Evolutionary conservation across 2,329 filamentous ascomycete species (phyloP), one percentile per base, ranked within the genome.

Genomic region (Nemania sp.): DNA sequence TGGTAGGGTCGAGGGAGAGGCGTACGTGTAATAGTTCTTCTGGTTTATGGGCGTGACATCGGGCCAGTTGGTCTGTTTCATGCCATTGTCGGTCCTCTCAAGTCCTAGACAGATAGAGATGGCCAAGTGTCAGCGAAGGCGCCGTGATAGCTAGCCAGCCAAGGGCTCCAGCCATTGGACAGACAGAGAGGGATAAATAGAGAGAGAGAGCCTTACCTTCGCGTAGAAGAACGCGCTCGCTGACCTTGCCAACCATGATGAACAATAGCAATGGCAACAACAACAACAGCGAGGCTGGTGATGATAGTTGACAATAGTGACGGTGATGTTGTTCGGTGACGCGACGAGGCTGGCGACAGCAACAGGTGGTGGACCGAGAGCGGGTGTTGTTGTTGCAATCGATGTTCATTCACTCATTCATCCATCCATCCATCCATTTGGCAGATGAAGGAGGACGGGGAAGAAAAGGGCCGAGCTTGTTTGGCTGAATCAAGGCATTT

Each of bases 21-120:
- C 87, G 63, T 83, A 95, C 91, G 93, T 97, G 76, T 97, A 97
- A 77, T 99, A 99, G 77, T 99, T 99, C 81, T 99, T 99, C 77
- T 99, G 95, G 75, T 99, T 99, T 78, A 99, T 99, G 71, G 95
- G 91, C 45, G 86, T 84, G 59, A 97, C 88, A 72, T 95, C 90
- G 10, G 95, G 94, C 94, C 95, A 99, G 75, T 85, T 96, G 49
- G 92, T 91, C 73, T 95, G 86, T 73, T 93, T 95, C 89, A 99
- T 94, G 78, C 94, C 93, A 85, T 99, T 99, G 81, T 99, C 95
- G 62, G 95, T 98, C 74, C 94, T 87, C 79, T 96, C 92, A 66
- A 99, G 87, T 67, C 95, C 94, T 97, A 74, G 9, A 46, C n/a
- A 17, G 11, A 21, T 21, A 29, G 25, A 29, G 25, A 29, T 7